Base-by-base conservation (phyloP, 495 filamentous ascomycete species). In the Neurospora sp. region DNA sequence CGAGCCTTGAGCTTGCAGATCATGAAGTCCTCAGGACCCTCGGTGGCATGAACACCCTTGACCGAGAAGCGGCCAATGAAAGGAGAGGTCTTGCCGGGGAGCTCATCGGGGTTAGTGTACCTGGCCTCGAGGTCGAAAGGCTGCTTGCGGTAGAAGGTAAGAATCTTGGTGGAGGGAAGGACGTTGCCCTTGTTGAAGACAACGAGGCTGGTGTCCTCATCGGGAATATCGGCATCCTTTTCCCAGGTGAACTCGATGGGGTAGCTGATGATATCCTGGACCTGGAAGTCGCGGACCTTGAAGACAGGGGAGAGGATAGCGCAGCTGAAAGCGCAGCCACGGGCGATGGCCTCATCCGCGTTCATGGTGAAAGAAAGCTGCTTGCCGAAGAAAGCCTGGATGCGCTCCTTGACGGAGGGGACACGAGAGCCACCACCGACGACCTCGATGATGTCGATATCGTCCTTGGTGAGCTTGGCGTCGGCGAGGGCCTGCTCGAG, bases 221-320 rank as follows among this genome's bases (percentile, higher is more conserved):
- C 96, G 39, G 96, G 96, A 77, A 99, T 98, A 73, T 99, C 96
- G 70, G 94, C 89, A 37, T 96, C 97, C 86, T 98, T 96, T 88
- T 99, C 96, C 96, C 96, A 99, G 72, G 93, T 92, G 85, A 99
- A 99, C 82, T 99, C 96, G 83, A 99, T 97, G 40, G 96, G 96
- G 85, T 98, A 98, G 86, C 89, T 94, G 82, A 98, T 93, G 76
- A 98, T 94, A 81, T 99, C 96, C 86, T 97, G 94, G 70, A 98
- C 90, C 77, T 94, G 90, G 84, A 98, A 99, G 85, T 98, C 96
- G 79, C 96, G 93, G 79, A 98, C 96, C 82, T 94, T 94, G 91
- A 99, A 99, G 76, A 97, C 92, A 35, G 96, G 96, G 1, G 96
- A 99, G 62, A 99, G 90, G 77, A 97, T 98, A 77, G 96, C 96